Evolutionary conservation across 2,329 filamentous ascomycete species (phyloP), one percentile per base, ranked within the genome.

Genomic region (Fusarium mexicanum): DNA sequence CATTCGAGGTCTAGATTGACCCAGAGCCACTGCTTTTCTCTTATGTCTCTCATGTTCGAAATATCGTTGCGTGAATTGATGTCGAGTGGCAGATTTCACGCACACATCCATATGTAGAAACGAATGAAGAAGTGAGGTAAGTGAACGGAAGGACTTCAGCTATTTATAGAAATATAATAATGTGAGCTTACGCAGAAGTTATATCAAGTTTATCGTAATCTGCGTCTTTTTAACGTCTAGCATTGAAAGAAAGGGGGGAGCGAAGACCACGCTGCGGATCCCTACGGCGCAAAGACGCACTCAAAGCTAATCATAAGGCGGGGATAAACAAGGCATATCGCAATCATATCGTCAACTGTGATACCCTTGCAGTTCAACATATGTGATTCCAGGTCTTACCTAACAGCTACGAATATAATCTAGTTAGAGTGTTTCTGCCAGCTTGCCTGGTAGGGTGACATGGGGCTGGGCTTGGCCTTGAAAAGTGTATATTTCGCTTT

Each of bases 61-160:
- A 51, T 13, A 9, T 10, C 22, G 31, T 35, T 24, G 16, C 4
- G 38, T 40, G 20, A 40, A 22, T 40, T 8, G 11, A 40, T 40
- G 38, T 40, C 38, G 38, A 40, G 20, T 40, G 20, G 38, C 38
- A 22, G 6, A 22, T 13, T 22, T 24, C 13, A 18, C 14, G 29
- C 11, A 33, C 10, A 50, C 10, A 24, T 16, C 18, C 29, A 3
- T 50, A 13, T 33, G 14, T 16, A 24, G 8, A 50, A 13, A 33
- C 11, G 22, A 51, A 33, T 3, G 22, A n/a, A 33, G 5, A 12
- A 24, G 5, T 24, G 11, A 24, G 8, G 9, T 4, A n/a, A 33
- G 2, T 24, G 2, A 18, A 6, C 3, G 2, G 16, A 4, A 18
- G 4, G 14, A 35, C 18, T 6, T 12, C 10, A 2, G 4, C 11